These are phyloP conservation scores for Leishmania lainsoni DNA, from an alignment of 208 protist genomes.

Conservation along the genomic window DNA sequence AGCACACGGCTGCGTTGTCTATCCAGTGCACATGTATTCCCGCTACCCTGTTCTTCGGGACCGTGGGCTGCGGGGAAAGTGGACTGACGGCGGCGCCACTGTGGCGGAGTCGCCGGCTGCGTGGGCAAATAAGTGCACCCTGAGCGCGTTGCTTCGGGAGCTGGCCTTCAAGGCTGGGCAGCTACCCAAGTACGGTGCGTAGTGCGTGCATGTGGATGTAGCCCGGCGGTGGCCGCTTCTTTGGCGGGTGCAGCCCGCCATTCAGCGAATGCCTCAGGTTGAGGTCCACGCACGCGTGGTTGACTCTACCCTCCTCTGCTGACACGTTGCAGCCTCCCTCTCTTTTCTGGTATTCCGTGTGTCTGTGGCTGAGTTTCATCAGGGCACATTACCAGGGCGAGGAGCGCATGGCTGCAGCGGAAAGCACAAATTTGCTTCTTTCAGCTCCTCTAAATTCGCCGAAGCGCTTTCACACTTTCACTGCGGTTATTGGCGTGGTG, in stretches of 20 bases:
- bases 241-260: too few species aligned
- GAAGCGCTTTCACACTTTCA: background rate
- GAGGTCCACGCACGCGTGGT: background rate
- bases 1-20: background rate
- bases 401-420: background rate
- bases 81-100: background rate
- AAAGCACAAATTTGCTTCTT: background rate
- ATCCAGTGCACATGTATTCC: slow-evolving; percentile 38
- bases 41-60: slow-evolving; percentile 38
- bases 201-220: background rate
- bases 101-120: background rate
- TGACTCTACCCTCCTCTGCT: background rate
- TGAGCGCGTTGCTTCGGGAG: slow-evolving; percentile 57
- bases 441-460: background rate
- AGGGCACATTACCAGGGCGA: background rate
- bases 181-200: slow-evolving; percentile 70
- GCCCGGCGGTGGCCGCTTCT: background rate
- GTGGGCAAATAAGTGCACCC: slow-evolving; percentile 30
- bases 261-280: background rate
- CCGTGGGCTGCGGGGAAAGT: slow-evolving; percentile 9
- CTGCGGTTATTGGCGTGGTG: background rate
- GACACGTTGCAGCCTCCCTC: too few species aligned
- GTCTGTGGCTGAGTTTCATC: background rate
- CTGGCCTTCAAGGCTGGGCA: slow-evolving; percentile 59
- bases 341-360: background rate